Percentiles rank a stretch among this genome's conserved stretches.
Evolutionary conservation across 1,284 basidiomycete genomes (phyloP).

Genomic region (Malassezia restricta): DNA sequence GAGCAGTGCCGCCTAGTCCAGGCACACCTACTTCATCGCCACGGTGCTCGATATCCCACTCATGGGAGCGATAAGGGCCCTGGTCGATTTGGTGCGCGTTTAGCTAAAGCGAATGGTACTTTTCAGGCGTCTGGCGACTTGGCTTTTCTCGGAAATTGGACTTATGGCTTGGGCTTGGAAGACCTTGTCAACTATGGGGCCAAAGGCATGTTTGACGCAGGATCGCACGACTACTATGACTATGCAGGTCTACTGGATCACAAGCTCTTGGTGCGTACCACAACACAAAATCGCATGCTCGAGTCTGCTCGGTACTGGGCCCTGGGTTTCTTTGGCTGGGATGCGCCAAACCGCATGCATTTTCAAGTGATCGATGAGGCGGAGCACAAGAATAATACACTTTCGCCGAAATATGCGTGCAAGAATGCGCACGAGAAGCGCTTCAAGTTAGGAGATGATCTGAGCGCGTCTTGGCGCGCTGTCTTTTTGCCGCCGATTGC

Average conservation of each 20-base stretch:
- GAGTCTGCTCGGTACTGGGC: slow-evolving; percentile 64
- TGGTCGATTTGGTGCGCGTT: neutral
- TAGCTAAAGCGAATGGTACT: slow-evolving; percentile 1
- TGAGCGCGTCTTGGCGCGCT: neutral
- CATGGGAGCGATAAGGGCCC: neutral
- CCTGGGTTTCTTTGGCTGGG: slow-evolving; percentile 29
- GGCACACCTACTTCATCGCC: slow-evolving; percentile 40
- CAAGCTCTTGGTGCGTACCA: slow-evolving; percentile 37
- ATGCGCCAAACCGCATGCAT: slow-evolving; percentile 27
- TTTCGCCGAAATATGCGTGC: slow-evolving; percentile 61
- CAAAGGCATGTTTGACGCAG: slow-evolving; percentile 53
- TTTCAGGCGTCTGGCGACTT: slow-evolving; percentile 52
- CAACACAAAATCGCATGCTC: slow-evolving; percentile 61
- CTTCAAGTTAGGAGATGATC: neutral
- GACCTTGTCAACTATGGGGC: slow-evolving; percentile 66
- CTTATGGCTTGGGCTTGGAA: slow-evolving; percentile 54
- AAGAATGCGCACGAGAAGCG: slow-evolving; percentile 23
- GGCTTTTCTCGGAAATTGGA: slow-evolving; percentile 61
- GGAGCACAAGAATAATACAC: slow-evolving; percentile 56
- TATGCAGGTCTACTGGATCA: slow-evolving; percentile 39
- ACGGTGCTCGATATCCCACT: slow-evolving; percentile 38
- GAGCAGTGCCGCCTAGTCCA: slow-evolving; percentile 24
- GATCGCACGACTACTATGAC: slow-evolving; percentile 34
- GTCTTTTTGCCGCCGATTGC: slow-evolving; percentile 34
- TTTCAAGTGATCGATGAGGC: slow-evolving; percentile 36